Evolutionary conservation across 352 stramenopile genomes (phyloP).

Genomic region (Phytophthora boehmeriae): DNA sequence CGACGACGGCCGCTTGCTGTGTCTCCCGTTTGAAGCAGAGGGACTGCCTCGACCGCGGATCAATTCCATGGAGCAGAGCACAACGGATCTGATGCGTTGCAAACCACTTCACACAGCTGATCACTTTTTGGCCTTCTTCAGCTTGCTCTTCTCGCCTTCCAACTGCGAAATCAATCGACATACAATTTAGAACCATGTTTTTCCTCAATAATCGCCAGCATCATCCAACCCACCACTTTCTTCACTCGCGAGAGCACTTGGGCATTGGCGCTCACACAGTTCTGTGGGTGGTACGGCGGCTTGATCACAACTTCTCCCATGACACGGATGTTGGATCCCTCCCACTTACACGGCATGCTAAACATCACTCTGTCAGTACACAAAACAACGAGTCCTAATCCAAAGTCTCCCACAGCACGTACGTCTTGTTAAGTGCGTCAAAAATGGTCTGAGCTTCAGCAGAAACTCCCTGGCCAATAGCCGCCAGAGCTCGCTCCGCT

Average conservation of each 20-base stretch:
- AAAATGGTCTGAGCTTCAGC: slow-evolving; percentile 82
- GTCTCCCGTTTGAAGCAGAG: slow-evolving; percentile 33
- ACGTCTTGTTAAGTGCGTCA: slow-evolving; percentile 91
- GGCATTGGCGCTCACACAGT: slow-evolving; percentile 76
- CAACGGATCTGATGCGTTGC: slow-evolving; percentile 9
- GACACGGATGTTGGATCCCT: slow-evolving; percentile 80
- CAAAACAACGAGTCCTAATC: slow-evolving; percentile 13
- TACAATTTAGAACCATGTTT: not conserved
- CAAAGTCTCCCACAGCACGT: slow-evolving; percentile 17
- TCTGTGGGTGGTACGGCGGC: slow-evolving; percentile 80
- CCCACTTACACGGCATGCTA: slow-evolving; percentile 88
- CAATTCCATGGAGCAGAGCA: slow-evolving; percentile 19
- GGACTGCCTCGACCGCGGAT: slow-evolving; percentile 22
- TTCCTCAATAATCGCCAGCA: not conserved
- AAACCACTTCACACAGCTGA: slow-evolving; percentile 1
- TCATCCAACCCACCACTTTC: slow-evolving; percentile 76
- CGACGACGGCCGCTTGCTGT: slow-evolving; percentile 20
- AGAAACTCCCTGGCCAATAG: slow-evolving; percentile 79
- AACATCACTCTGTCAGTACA: not conserved
- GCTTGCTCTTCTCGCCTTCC: slow-evolving; percentile 77
- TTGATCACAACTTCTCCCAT: slow-evolving; percentile 88
- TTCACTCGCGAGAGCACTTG: slow-evolving; percentile 82
- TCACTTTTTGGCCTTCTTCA: slow-evolving; percentile 67
- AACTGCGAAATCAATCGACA: slow-evolving; percentile 36
- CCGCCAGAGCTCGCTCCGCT: slow-evolving; percentile 73